A percentile compares a stretch with the other conserved stretches of the same genome.
Evolutionary conservation across 305 asterid genomes (phyloP).

Genomic region (Fraxinus xanthoxyloides): DNA sequence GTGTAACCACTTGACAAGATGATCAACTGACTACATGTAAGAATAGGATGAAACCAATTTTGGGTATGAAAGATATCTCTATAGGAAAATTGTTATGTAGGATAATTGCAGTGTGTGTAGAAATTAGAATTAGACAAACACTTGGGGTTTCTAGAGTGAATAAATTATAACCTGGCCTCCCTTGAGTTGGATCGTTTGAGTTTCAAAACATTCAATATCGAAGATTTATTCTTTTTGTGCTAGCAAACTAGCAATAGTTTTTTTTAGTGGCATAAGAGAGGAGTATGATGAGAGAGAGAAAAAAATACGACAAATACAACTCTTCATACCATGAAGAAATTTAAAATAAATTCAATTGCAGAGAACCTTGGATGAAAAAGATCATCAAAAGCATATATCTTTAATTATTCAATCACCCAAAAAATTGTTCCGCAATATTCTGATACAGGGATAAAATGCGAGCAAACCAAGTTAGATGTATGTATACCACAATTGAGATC

Average conservation of each 20-base stretch:
- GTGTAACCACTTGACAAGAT: background rate
- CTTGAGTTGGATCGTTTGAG: background rate
- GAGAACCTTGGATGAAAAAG: background rate
- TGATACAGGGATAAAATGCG: background rate
- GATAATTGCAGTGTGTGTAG: background rate
- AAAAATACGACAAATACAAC: background rate
- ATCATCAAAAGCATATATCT: background rate
- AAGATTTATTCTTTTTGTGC: background rate
- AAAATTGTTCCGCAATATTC: background rate
- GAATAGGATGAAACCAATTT: background rate
- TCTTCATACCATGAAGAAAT: background rate
- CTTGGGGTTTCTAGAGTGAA: background rate
- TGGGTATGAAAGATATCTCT: background rate
- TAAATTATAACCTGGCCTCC: background rate
- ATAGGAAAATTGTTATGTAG: background rate
- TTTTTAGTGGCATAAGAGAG: background rate
- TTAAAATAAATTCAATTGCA: background rate
- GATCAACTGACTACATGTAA: background rate
- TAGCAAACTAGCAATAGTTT: background rate
- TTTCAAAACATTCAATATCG: background rate
- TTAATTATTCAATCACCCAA: conserved; percentile 16
- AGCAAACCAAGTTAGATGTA: conserved; percentile 7
- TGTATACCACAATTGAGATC: conserved; percentile 23
- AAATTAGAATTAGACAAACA: background rate
- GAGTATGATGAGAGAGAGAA: background rate